Percentiles rank a stretch among this genome's conserved stretches.
phyloP scores from a whole-genome alignment of 2,329 filamentous ascomycete genomes.

The Hypomyces perniciosus region DNA sequence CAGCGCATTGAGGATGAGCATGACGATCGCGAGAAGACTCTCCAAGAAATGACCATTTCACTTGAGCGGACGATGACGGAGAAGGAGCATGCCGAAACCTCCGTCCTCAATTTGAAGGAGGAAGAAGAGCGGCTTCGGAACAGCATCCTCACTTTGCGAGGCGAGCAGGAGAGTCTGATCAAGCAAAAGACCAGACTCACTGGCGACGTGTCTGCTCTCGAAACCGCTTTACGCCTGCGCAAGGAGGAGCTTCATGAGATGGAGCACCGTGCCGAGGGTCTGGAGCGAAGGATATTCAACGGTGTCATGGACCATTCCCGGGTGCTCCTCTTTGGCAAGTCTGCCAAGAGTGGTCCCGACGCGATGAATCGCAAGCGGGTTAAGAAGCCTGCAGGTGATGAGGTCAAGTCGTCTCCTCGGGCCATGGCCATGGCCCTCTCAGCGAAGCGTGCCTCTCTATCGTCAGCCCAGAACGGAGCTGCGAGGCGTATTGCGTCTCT shows the following conservation, averaged over 20 bases:
- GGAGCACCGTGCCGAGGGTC: conserved; percentile 78
- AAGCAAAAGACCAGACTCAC: conserved; percentile 73
- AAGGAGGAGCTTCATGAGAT: conserved; percentile 88
- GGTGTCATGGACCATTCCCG: conserved; percentile 95
- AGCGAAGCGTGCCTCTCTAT: conserved; percentile 43
- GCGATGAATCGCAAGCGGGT: conserved; percentile 55
- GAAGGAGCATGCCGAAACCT: conserved; percentile 55
- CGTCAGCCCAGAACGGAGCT: conserved; percentile 46
- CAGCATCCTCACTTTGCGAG: conserved; percentile 52
- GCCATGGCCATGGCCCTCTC: conserved; percentile 39
- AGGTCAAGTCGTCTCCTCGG: conserved; percentile 38
- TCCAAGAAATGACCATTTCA: conserved; percentile 73
- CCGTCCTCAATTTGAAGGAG: conserved; percentile 43
- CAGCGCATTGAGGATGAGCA: conserved; percentile 70
- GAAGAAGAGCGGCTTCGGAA: conserved; percentile 50
- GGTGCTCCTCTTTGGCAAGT: conserved; percentile 73
- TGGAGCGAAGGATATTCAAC: conserved; percentile 90
- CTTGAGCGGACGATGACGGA: conserved; percentile 69
- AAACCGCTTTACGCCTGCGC: conserved; percentile 82
- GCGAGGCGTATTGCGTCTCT: conserved; percentile 81
- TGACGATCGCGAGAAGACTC: conserved; percentile 70
- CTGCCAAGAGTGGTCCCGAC: conserved; percentile 42
- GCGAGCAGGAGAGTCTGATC: conserved; percentile 68
- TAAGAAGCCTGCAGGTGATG: conserved; percentile 33
- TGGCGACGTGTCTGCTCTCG: conserved; percentile 82